Conservation (phyloP, 2,329 filamentous ascomycete species). For the Cytospora mali region DNA sequence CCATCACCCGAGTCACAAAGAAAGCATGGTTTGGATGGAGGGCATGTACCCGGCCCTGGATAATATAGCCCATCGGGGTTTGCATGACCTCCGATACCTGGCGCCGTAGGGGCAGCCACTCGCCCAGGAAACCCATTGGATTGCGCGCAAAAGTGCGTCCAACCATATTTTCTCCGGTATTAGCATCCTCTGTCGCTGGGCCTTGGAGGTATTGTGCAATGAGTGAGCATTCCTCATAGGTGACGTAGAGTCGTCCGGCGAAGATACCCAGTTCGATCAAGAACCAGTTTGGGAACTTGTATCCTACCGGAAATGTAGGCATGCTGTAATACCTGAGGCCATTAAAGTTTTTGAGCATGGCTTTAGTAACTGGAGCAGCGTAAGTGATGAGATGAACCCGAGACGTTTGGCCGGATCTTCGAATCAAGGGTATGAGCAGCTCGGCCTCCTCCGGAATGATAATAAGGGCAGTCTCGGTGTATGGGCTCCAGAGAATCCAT, state of each 20-base stretch:
- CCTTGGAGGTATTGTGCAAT: conserved; percentile 41
- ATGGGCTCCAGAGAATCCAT: conserved; percentile 62
- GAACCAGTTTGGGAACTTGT: conserved; percentile 54
- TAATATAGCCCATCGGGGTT: conserved; percentile 62
- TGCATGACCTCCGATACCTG: conserved; percentile 60
- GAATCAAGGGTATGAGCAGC: conserved; percentile 50
- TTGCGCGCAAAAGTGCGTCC: conserved; percentile 33
- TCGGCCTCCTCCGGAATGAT: conserved; percentile 68
- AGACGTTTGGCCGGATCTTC: conserved; percentile 7
- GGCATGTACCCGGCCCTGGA: conserved; percentile 47
- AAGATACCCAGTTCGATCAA: conserved; percentile 62
- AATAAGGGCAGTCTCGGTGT: conserved; percentile 53
- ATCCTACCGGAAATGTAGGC: conserved; percentile 46
- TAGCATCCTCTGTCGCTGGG: conserved; percentile 18
- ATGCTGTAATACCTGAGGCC: conserved; percentile 54
- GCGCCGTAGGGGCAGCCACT: conserved; percentile 58
- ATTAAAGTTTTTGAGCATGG: conserved; percentile 61
- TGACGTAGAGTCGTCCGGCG: conserved; percentile 62
- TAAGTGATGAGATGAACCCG: conserved; percentile 57
- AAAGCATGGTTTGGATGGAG: conserved; percentile 54
- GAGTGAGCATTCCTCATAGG: conserved; percentile 47
- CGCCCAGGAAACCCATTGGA: conserved; percentile 52
- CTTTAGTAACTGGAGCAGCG: conserved; percentile 59
- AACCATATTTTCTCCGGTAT: background rate
- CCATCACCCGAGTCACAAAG: conserved; percentile 39